Percentiles rank a stretch among this genome's conserved stretches.
phyloP scores from a whole-genome alignment of 2,329 filamentous ascomycete genomes.

The Bipolaris bicolor region DNA sequence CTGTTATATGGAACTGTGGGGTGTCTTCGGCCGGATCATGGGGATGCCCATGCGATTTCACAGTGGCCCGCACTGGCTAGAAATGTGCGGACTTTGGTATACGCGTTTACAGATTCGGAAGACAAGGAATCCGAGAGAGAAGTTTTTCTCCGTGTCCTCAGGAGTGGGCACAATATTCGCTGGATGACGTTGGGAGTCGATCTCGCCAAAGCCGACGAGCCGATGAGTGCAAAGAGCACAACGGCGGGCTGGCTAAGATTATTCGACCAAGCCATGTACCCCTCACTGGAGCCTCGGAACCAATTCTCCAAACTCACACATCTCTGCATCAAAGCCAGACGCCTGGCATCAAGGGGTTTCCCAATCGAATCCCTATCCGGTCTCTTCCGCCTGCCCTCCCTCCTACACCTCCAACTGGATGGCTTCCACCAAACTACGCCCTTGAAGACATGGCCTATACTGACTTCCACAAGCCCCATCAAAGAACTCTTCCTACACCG shows the following conservation, averaged over 20 bases:
- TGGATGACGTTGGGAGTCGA: background rate
- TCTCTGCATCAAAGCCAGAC: background rate
- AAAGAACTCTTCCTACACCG: background rate
- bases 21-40: background rate
- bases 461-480: constrained; percentile 7
- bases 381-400: constrained; percentile 9
- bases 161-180: background rate
- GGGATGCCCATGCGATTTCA: background rate
- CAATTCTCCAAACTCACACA: constrained; percentile 5
- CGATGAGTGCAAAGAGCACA: background rate
- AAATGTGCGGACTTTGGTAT: background rate
- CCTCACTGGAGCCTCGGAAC: background rate
- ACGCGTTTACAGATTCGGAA: background rate
- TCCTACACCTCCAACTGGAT: background rate
- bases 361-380: constrained; percentile 2
- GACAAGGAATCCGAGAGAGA: background rate
- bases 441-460: constrained; percentile 10
- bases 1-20: constrained; percentile 5
- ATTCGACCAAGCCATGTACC: background rate
- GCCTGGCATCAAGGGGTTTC: background rate
- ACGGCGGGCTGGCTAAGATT: constrained; percentile 1
- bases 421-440: background rate
- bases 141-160: background rate
- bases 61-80: background rate
- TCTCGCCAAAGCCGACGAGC: background rate